A percentile compares a stretch with the other conserved stretches of the same genome.
phyloP scores from a whole-genome alignment of 371 early-diverging fungal genomes.

The Syncephalastrum contaminatum region DNA sequence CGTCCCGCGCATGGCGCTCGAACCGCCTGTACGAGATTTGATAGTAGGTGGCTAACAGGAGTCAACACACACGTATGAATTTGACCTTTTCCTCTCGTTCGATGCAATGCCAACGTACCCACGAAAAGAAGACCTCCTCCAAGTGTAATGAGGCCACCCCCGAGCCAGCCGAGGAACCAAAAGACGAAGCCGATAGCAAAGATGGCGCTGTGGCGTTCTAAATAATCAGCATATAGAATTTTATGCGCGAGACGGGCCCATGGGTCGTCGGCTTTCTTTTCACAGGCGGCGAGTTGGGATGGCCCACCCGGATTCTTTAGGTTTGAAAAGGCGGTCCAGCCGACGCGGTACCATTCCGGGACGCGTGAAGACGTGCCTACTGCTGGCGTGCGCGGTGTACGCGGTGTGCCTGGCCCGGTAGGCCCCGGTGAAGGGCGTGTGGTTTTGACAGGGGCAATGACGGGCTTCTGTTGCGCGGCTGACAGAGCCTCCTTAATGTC shows the following conservation, averaged over 20 bases:
- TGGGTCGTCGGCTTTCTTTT: conserved; percentile 20
- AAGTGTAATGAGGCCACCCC: conserved; percentile 53
- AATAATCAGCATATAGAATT: conserved; percentile 25
- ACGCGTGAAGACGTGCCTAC: conserved; percentile 15
- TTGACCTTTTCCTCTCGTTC: background rate
- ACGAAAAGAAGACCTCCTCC: conserved; percentile 48
- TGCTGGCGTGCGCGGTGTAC: conserved; percentile 22
- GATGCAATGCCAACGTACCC: conserved; percentile 26
- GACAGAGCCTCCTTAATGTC: conserved; percentile 26
- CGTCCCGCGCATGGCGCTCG: conserved; percentile 66
- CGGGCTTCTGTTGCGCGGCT: conserved; percentile 35
- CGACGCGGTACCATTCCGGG: conserved; percentile 41
- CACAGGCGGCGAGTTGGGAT: conserved; percentile 23
- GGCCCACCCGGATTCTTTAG: conserved; percentile 33
- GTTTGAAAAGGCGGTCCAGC: conserved; percentile 38
- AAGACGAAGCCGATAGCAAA: conserved; percentile 33
- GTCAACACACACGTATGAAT: conserved; percentile 7
- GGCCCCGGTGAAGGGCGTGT: conserved; percentile 2
- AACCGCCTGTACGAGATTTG: conserved; percentile 65
- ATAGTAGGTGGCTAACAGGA: conserved; percentile 63
- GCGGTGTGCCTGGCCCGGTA: conserved; percentile 9
- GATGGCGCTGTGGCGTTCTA: conserved; percentile 31
- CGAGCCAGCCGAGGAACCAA: conserved; percentile 44
- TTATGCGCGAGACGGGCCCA: conserved; percentile 17
- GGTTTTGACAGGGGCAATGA: conserved; percentile 14